phyloP scores from a whole-genome alignment of 2,329 filamentous ascomycete species.

The Xylariaceae sp. region DNA sequence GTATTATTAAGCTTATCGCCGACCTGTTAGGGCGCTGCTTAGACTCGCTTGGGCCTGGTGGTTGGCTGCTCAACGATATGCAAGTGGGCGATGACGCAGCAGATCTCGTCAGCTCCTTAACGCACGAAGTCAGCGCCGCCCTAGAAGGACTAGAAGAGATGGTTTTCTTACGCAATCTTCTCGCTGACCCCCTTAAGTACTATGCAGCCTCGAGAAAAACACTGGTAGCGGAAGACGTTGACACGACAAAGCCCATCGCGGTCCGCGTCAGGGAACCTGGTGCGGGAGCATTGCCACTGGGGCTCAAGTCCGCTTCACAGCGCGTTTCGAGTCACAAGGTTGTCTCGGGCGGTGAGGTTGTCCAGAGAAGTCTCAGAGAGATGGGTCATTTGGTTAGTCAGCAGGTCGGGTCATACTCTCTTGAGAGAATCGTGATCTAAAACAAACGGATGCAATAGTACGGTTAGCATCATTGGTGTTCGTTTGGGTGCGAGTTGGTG shows the following conservation, averaged over 20 bases:
- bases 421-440: conserved; percentile 76
- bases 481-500: too few species aligned
- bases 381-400: conserved; percentile 79
- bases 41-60: conserved; percentile 75
- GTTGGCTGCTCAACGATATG: conserved; percentile 72
- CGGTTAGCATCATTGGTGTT: too few species aligned
- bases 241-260: conserved; percentile 51
- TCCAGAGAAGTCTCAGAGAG: conserved; percentile 72
- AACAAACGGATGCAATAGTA: too few species aligned
- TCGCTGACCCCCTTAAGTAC: conserved; percentile 71
- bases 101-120: conserved; percentile 69
- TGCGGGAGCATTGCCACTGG: conserved; percentile 68
- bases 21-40: conserved; percentile 75
- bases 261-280: conserved; percentile 53
- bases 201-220: conserved; percentile 48
- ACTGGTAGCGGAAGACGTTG: conserved; percentile 30
- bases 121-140: conserved; percentile 72
- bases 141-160: conserved; percentile 75
- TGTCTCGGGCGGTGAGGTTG: conserved; percentile 71
- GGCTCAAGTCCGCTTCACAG: conserved; percentile 65
- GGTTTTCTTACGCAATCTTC: conserved; percentile 65
- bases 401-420: conserved; percentile 80
- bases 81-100: conserved; percentile 60
- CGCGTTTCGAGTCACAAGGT: conserved; percentile 62
- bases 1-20: conserved; percentile 72